Conservation (phyloP, 2,329 filamentous ascomycete genomes). For the Pseudogymnoascus sp. region DNA sequence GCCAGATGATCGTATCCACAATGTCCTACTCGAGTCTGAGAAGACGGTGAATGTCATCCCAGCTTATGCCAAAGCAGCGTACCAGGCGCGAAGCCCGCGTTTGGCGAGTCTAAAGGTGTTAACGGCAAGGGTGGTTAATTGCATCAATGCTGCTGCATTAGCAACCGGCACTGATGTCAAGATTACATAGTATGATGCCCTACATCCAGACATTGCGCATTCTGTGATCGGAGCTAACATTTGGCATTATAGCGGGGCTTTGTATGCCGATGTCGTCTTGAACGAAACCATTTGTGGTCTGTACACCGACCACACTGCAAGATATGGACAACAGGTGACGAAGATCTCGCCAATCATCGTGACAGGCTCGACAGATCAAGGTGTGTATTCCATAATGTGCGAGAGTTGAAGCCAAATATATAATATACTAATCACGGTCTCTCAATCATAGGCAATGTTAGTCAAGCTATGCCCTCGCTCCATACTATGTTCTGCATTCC, state of each 20-base stretch:
- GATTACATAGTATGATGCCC: conserved; percentile 31
- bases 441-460: conserved; percentile 46
- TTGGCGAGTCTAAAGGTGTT: conserved; percentile 37
- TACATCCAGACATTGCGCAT: not conserved
- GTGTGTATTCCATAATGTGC: conserved; percentile 41
- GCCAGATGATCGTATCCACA: conserved; percentile 42
- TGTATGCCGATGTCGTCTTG: conserved; percentile 51
- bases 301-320: conserved; percentile 42
- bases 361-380: conserved; percentile 43
- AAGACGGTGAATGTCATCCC: conserved; percentile 52
- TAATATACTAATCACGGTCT: not conserved
- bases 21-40: conserved; percentile 49
- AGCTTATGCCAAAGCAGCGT: conserved; percentile 40
- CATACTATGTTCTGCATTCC: conserved; percentile 47
- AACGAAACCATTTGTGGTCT: conserved; percentile 43
- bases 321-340: conserved; percentile 33
- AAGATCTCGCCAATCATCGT: conserved; percentile 37
- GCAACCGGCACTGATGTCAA: conserved; percentile 45
- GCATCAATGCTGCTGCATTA: conserved; percentile 43
- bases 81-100: conserved; percentile 40
- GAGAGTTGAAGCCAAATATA: not conserved
- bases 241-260: conserved; percentile 25
- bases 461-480: conserved; percentile 51
- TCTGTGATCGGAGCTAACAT: not conserved
- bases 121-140: conserved; percentile 38